Base-by-base conservation (phyloP, 208 protist genomes). In the Acanthamoeba triangularis region DNA sequence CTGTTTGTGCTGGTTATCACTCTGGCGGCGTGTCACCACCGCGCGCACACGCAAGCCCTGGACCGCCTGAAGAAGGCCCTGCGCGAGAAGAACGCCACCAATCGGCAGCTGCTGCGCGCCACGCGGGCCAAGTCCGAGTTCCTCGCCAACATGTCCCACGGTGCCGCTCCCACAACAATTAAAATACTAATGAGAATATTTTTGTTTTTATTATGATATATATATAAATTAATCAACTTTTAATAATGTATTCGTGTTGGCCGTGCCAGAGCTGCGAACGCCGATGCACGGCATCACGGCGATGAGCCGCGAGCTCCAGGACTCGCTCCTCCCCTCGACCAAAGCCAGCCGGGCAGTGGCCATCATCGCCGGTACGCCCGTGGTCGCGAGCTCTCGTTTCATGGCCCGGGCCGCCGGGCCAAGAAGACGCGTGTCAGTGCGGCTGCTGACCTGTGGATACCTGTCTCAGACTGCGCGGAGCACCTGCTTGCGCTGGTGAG, bases 261-360 rank as follows among this genome's bases (percentile, higher is more conserved):
- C 37, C 37, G 37, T 41, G 37, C 37, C 69, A 78, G 80, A 88
- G 80, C 80, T 88, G 25, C 35, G 80, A 5, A 88, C 80, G 35
- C 80, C 80, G 47, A 56, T 88, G 44, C 80, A 88, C 28, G 80
- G 80, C 8, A 88, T 88, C 80, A 61, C 23, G 11, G 80, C 80
- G 37, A 88, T 88, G 80, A 44, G 47, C 47, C 47, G 52, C 3
- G 80, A 88, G 80, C 52, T 88, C 25, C 80, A 63, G 80, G 80
- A 88, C 28, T 23, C n/a, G 30, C 33, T 78, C 1, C 6, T 10
- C 37, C 69, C 25, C 30, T 47, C 30, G 8, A 18, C 69, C n/a
- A 78, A 78, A 10, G 69, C 30, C 30, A 78, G 14, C 33, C 8
- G 30, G 5, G 69, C 69, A 3, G 37, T 35, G 8, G 2, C 25